Base-by-base conservation (phyloP, 768 basidiomycete genomes). In the Collybiopsis confluens region DNA sequence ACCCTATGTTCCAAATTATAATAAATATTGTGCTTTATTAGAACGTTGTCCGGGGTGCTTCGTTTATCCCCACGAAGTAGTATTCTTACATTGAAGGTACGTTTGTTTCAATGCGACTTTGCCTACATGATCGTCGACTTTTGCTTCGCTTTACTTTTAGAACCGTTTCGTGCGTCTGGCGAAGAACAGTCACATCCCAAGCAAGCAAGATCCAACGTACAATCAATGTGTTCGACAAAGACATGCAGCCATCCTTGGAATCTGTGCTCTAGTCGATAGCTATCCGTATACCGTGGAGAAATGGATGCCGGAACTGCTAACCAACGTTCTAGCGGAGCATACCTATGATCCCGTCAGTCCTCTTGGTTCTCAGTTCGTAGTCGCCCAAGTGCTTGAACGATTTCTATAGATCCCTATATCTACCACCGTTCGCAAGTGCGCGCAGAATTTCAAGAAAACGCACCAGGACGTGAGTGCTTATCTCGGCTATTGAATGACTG, bases 271-370 rank as follows among this genome's bases (percentile, higher is more conserved):
- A 28, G 83, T 98, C 30, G 91, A 95, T 61, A 95, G 93, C 54
- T 96, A 90, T 66, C 96, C 96, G 0, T 97, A 97, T 70, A 94
- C 93, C 1, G 88, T 98, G 13, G 96, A 96, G 63, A 83, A 85
- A 58, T 98, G 94, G 88, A 86, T 96, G 81, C 91, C 94, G 0
- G 83, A 85, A 44, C 77, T 97, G 41, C 71, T 95, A 57, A 86
- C 89, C 36, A 85, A 80, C 56, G 79, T 90, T 18, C 74, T 94
- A 52, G 86, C 85, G 9, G 87, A 90, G 60, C 88, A 92, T 65
- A 86, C 88, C 1, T 90, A 93, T 56, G 91, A 94, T 63, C 94
- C 93, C 11, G 85, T 86, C 57, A 55, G 78, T 62, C 2, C 3
- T 2, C 11, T 43, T 27, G 21, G 37, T 11, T 36, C 28, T 3